Evolutionary conservation across 345 rosid genomes (phyloP).

Genomic region (Gossypium bickii): DNA sequence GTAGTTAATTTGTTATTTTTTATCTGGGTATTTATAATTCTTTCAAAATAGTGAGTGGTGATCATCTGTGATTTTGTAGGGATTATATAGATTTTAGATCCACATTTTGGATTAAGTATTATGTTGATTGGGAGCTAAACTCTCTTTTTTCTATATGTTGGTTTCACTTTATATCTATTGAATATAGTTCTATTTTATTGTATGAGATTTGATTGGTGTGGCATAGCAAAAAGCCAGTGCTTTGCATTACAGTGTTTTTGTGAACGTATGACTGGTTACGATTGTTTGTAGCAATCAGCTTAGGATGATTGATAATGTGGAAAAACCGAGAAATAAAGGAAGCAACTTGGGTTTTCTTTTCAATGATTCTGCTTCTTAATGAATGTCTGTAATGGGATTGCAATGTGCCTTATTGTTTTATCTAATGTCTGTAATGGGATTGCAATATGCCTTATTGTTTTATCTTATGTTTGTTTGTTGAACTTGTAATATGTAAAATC

Average conservation of each 20-base stretch:
- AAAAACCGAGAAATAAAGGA: neutral
- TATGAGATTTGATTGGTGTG: neutral
- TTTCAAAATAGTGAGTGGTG: neutral
- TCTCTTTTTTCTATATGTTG: neutral
- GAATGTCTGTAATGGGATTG: neutral
- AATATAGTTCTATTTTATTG: neutral
- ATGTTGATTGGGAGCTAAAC: neutral
- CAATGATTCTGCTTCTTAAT: neutral
- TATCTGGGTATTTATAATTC: neutral
- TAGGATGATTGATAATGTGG: neutral
- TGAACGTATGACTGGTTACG: neutral
- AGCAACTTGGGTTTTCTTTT: neutral
- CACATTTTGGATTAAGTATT: neutral
- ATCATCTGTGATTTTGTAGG: neutral
- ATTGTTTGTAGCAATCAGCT: neutral
- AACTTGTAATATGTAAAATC: neutral
- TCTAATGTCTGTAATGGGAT: neutral
- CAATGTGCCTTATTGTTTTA: neutral
- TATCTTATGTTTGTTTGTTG: neutral
- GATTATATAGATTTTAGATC: neutral
- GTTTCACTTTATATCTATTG: conserved; percentile 1
- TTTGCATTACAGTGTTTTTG: neutral
- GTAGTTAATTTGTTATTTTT: neutral
- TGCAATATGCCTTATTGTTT: neutral
- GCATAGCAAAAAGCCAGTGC: neutral